Percentiles rank a stretch among this genome's conserved stretches.
phyloP scores from a whole-genome alignment of 257 asterid species.

The Forsythia viridissima region DNA sequence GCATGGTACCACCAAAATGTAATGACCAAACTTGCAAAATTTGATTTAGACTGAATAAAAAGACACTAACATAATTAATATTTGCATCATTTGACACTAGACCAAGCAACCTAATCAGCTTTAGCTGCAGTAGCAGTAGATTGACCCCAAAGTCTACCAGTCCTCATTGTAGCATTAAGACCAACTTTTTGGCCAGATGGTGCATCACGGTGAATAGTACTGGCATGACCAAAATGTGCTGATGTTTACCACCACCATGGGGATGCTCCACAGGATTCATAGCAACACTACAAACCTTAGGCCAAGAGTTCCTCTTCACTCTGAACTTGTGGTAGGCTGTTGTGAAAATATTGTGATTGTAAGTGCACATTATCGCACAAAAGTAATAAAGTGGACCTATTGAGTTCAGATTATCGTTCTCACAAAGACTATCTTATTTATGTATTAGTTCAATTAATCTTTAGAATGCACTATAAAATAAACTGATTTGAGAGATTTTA shows the following conservation, averaged over 20 bases:
- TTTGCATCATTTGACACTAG: background rate
- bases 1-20: constrained; percentile 14
- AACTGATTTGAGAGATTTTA: too few species aligned
- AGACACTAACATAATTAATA: background rate
- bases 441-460: too few species aligned
- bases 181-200: background rate
- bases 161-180: background rate
- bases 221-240: constrained; percentile 21
- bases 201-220: background rate
- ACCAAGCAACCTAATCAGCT: background rate
- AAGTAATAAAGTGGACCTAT: too few species aligned
- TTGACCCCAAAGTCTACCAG: background rate
- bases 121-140: constrained; percentile 2
- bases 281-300: background rate
- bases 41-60: too few species aligned
- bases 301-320: background rate
- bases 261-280: background rate
- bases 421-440: too few species aligned
- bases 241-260: background rate
- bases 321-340: too few species aligned
- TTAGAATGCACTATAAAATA: too few species aligned
- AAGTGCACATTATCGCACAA: too few species aligned
- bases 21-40: background rate
- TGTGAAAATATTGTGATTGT: too few species aligned
- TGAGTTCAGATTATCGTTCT: too few species aligned